A percentile compares a stretch with the other conserved stretches of the same genome.
Conservation (phyloP, 1,284 basidiomycete genomes). For the Irpex sp. region DNA sequence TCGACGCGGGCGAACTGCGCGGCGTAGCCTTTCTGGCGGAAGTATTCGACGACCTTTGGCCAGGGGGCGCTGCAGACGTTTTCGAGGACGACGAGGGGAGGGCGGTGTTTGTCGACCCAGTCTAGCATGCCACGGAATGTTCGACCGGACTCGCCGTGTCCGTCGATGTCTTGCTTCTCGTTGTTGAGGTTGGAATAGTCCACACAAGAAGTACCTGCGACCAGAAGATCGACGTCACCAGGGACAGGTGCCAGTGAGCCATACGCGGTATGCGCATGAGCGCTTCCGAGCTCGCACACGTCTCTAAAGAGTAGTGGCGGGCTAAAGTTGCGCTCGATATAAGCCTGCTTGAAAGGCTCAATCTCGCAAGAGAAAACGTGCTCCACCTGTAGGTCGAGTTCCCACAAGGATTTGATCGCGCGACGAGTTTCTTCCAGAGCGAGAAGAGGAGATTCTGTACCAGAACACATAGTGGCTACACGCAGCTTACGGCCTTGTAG, state of each 20-base stretch:
- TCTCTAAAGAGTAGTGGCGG: conserved; percentile 92
- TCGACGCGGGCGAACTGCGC: conserved; percentile 76
- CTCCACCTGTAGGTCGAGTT: conserved; percentile 68
- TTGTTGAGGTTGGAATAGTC: conserved; percentile 96
- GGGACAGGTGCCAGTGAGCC: conserved; percentile 85
- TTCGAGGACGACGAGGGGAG: conserved; percentile 89
- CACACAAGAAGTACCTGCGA: conserved; percentile 94
- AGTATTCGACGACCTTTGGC: conserved; percentile 73
- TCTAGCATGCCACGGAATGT: conserved; percentile 91
- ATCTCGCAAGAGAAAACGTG: conserved; percentile 98
- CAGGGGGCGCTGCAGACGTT: conserved; percentile 94
- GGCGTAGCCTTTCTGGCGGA: conserved; percentile 75
- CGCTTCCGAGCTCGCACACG: conserved; percentile 85
- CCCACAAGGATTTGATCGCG: conserved; percentile 70
- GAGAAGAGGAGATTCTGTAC: conserved; percentile 91
- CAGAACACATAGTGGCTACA: conserved; percentile 97
- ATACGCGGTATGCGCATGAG: conserved; percentile 86
- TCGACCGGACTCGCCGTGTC: conserved; percentile 85
- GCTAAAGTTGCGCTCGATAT: conserved; percentile 94
- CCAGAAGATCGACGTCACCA: conserved; percentile 85
- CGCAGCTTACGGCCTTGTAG: conserved; percentile 83
- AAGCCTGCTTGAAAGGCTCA: conserved; percentile 97
- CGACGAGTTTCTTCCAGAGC: conserved; percentile 83
- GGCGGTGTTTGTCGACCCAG: conserved; percentile 86
- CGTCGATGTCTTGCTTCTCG: conserved; percentile 86